Base-by-base conservation (phyloP, 2,329 filamentous ascomycete genomes). In the Colletotrichum filicis region DNA sequence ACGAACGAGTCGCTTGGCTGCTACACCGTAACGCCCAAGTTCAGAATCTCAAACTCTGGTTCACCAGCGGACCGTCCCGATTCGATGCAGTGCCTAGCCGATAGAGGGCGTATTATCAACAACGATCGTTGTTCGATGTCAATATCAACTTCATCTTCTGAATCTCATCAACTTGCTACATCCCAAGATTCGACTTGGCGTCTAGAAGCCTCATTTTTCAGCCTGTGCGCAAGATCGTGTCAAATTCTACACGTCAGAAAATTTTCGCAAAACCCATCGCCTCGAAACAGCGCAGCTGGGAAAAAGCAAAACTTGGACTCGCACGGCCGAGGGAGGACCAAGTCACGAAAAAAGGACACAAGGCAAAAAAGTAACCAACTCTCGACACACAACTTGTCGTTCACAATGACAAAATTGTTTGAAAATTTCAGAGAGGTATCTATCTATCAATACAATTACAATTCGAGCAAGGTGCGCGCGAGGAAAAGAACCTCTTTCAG, bases 361-460 rank as follows among this genome's bases (percentile, higher is more conserved):
- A 28, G 16, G 24, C 30, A 30, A 65, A 70, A 73, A 73, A 73
- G 56, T 22, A 70, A 70, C 19, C 16, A 22, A 14, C 12, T 6
- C 19, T 32, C 9, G 56, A 42, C 26, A 56, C 49, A 46, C 32
- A 9, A 52, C n/a, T 24, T 19, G n/a, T 16, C 22, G 12, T 55
- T 6, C 16, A 42, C 4, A 14, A 42, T 42, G 30, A 7, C n/a
- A 60, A 65, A 65, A 53, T 46, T 62, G 28, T 7, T 7, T 5
- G 11, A 16, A 42, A 30, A n/a, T 26, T 30, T 32, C 4, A 22
- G 66, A 73, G 61, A 66, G 66, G 70, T 70, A 73, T 73, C 60
- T 56, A 24, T 70, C 66, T 70, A 66, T 70, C 55, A 22, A 24
- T 72, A 35, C 58, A 55, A 68, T n/a, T 72, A 35, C 58, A 55